Base-by-base conservation (phyloP, 768 basidiomycete species). In the Tylopilus balloui region DNA sequence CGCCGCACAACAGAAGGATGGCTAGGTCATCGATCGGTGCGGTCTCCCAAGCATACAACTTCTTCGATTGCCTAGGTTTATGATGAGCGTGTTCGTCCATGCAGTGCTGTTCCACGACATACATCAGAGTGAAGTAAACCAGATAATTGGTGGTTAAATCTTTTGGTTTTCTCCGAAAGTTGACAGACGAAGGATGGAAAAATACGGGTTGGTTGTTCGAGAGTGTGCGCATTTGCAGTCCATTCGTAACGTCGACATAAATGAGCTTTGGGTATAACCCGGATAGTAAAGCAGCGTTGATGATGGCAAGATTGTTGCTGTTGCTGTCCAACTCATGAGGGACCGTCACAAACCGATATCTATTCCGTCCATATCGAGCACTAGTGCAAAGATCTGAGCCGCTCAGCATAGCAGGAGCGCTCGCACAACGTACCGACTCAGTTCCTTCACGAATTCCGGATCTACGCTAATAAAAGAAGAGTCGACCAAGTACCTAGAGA, bases 191-290 rank as follows among this genome's bases (percentile, higher is more conserved):
- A 0, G 94, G 95, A 67, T 97, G 95, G 63, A 95, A 88, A 24
- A 76, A 75, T 1, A 80, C 84, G 13, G 72, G 65, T 60, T 90
- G 89, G 58, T 87, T 90, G 64, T 94, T 96, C 20, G 79, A 76
- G 32, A 94, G 77, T 0, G 91, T 97, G 47, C 78, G 78, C 72
- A 96, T 73, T 47, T 86, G 80, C 11, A 42, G 20, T 13, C 79
- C 79, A 50, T 63, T 78, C 37, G 68, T 63, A 0, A 66, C 57
- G 47, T 94, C 89, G n/a, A 92, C 66, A 3, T 74, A 71, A 34
- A 98, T 72, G 24, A 99, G 77, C 67, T 93, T 97, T 6, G 95
- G 95, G 65, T 92, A 98, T 35, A 99, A 68, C 4, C 92, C 92
- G 2, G 90, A 87, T 7, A 82, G 78, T 31, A 99, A 71, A 2